These are phyloP conservation scores for Rubus idaeus DNA, from an alignment of 306 rosid species.

Conservation along the genomic window DNA sequence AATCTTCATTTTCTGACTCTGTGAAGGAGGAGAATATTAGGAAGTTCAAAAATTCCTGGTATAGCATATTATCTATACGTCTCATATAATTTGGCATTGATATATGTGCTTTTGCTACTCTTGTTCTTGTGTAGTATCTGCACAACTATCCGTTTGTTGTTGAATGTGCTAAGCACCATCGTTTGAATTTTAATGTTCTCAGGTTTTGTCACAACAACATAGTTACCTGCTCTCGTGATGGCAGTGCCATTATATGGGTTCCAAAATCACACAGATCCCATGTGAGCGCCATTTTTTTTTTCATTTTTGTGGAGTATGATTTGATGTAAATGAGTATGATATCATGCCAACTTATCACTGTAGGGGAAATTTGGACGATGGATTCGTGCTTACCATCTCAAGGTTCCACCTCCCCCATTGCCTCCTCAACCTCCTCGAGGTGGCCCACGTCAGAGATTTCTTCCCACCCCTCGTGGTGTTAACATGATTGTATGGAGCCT, in stretches of 20 bases:
- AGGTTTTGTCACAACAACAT: conserved; percentile 92
- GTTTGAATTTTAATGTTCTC: conserved; percentile 31
- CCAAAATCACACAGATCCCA: conserved; percentile 87
- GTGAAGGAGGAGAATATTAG: conserved; percentile 63
- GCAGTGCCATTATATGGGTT: conserved; percentile 96
- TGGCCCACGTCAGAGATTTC: conserved; percentile 84
- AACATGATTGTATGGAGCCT: conserved; percentile 95
- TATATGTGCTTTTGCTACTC: conserved; percentile 13
- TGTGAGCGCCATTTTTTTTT: conserved; percentile 50
- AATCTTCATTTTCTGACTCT: conserved; percentile 52
- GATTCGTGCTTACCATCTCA: conserved; percentile 89
- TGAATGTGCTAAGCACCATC: conserved; percentile 27
- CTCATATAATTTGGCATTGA: conserved; percentile 6
- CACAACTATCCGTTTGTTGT: not conserved
- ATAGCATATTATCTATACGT: conserved; percentile 20
- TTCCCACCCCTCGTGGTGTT: conserved; percentile 92
- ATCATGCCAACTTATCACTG: conserved; percentile 25
- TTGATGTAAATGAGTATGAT: conserved; percentile 1
- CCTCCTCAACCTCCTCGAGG: conserved; percentile 94
- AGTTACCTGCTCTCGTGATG: conserved; percentile 95
- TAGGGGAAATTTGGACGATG: conserved; percentile 88
- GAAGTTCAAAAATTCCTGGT: conserved; percentile 79
- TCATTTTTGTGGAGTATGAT: conserved; percentile 9
- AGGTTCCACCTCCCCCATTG: conserved; percentile 89
- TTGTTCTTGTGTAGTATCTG: not conserved